Evolutionary conservation across 441 rosid genomes (phyloP).

Genomic region (Gossypium schwendimanii): DNA sequence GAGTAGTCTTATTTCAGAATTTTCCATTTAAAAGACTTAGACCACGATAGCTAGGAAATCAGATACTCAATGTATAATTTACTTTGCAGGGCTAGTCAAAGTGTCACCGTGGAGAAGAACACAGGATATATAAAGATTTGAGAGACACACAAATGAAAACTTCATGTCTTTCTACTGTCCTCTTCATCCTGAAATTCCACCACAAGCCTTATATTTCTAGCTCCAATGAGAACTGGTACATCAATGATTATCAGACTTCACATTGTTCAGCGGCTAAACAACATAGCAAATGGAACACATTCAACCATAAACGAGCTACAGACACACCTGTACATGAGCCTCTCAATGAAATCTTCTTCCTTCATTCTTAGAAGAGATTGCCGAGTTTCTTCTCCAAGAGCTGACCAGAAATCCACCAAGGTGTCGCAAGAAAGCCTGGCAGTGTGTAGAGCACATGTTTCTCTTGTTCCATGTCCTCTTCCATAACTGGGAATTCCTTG

Average conservation of each 20-base stretch:
- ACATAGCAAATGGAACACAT: slow-evolving; percentile 14
- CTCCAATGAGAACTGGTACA: slow-evolving; percentile 16
- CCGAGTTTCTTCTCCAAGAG: slow-evolving; percentile 77
- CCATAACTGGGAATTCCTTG: slow-evolving; percentile 79
- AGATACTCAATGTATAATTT: background rate
- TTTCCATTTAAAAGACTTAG: background rate
- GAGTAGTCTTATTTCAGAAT: background rate
- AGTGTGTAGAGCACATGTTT: slow-evolving; percentile 87
- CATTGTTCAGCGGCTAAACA: slow-evolving; percentile 8
- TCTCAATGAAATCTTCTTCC: slow-evolving; percentile 96
- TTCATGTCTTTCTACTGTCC: background rate
- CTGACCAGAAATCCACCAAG: slow-evolving; percentile 92
- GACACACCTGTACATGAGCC: slow-evolving; percentile 88
- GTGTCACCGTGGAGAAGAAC: background rate
- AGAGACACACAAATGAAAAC: background rate
- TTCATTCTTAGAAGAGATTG: slow-evolving; percentile 88
- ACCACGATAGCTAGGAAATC: background rate
- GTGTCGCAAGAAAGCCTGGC: slow-evolving; percentile 94
- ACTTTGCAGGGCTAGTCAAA: background rate
- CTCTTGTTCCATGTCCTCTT: slow-evolving; percentile 86
- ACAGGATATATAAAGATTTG: background rate
- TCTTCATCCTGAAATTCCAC: slow-evolving; percentile 11
- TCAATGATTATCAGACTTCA: slow-evolving; percentile 16
- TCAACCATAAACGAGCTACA: slow-evolving; percentile 20
- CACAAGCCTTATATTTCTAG: slow-evolving; percentile 7